A percentile compares a stretch with the other conserved stretches of the same genome.
phyloP scores from a whole-genome alignment of 1,139 yeast genomes.

The Diutina siamensis region DNA sequence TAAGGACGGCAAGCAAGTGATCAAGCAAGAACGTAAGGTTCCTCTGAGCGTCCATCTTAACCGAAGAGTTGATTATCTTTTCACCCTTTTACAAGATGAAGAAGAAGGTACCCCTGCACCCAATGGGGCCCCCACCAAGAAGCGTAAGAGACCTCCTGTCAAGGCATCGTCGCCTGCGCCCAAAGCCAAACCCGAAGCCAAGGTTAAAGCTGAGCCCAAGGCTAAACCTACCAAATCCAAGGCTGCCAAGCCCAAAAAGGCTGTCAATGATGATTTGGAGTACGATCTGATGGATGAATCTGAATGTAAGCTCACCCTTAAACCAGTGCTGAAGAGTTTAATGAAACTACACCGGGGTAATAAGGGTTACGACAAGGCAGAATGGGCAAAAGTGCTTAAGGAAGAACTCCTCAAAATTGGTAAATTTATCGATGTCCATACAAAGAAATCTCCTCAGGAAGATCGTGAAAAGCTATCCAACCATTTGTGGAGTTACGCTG shows the following conservation, averaged over 20 bases:
- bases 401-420: constrained; percentile 74
- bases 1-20: constrained; percentile 16
- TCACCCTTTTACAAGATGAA: constrained; percentile 49
- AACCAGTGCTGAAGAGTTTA: constrained; percentile 66
- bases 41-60: constrained; percentile 93
- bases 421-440: constrained; percentile 35
- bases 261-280: constrained; percentile 24
- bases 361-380: constrained; percentile 71
- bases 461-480: constrained; percentile 33
- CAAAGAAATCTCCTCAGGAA: constrained; percentile 10
- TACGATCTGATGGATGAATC: constrained; percentile 78
- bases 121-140: background rate
- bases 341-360: constrained; percentile 69
- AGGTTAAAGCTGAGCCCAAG: constrained; percentile 7
- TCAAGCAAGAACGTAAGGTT: constrained; percentile 26
- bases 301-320: constrained; percentile 51
- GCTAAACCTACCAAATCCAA: constrained; percentile 8
- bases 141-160: constrained; percentile 10
- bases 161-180: constrained; percentile 13
- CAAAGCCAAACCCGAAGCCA: constrained; percentile 7
- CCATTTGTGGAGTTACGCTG: constrained; percentile 87
- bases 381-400: constrained; percentile 71
- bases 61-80: constrained; percentile 84
- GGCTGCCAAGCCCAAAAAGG: constrained; percentile 6
- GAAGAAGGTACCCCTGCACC: constrained; percentile 19